A percentile compares a stretch with the other conserved stretches of the same genome.
phyloP scores from a whole-genome alignment of 306 rosid species.

The Castanea crenata region DNA sequence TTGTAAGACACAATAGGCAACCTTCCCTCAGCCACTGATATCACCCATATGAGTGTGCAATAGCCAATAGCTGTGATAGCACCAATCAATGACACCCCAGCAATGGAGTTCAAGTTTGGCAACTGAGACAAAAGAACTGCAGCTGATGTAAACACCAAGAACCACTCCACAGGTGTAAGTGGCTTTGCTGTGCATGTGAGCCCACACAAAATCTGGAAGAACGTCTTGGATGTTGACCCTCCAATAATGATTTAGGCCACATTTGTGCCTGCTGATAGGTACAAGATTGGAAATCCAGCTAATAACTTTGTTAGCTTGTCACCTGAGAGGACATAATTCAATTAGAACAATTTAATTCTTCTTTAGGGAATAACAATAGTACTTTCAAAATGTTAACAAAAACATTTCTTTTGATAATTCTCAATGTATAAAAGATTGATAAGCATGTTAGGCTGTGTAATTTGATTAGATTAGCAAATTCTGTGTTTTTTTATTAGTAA shows the following conservation, averaged over 20 bases:
- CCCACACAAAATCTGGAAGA: slow-evolving; percentile 34
- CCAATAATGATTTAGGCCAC: slow-evolving; percentile 42
- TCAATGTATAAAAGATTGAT: no score
- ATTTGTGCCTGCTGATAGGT: slow-evolving; percentile 48
- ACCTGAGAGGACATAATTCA: slow-evolving; percentile 14
- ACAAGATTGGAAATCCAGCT: slow-evolving; percentile 32
- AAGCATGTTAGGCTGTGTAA: background rate
- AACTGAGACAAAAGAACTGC: slow-evolving; percentile 45
- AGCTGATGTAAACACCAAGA: slow-evolving; percentile 38
- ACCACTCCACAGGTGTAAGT: slow-evolving; percentile 48
- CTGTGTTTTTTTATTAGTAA: no score
- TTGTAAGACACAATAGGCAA: slow-evolving; percentile 35
- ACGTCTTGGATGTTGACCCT: slow-evolving; percentile 30
- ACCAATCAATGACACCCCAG: slow-evolving; percentile 48
- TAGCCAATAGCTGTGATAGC: slow-evolving; percentile 45
- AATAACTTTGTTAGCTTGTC: slow-evolving; percentile 26
- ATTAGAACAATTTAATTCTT: background rate
- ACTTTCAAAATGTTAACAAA: background rate
- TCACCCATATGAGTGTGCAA: slow-evolving; percentile 42
- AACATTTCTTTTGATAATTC: no score
- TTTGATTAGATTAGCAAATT: background rate
- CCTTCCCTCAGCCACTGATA: slow-evolving; percentile 39
- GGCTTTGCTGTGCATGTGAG: slow-evolving; percentile 5
- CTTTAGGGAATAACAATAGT: background rate
- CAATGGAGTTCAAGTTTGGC: slow-evolving; percentile 56